These are phyloP conservation scores for Theileria luwenshuni DNA, from an alignment of 169 alveolate species.

Conservation along the genomic window DNA sequence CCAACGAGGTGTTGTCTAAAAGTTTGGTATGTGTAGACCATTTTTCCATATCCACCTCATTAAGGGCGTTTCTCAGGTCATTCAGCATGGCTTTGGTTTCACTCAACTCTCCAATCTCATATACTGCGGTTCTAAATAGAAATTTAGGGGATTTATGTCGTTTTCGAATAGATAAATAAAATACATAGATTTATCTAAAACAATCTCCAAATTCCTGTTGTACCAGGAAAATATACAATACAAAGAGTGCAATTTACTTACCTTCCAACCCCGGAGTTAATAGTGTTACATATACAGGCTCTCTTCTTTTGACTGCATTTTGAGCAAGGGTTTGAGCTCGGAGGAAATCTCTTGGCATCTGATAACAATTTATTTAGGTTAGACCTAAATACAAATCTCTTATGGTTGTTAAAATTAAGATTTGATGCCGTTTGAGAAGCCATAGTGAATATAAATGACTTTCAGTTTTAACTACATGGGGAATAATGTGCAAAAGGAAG, in stretches of 20 bases:
- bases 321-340: conserved; percentile 68
- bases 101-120: conserved; percentile 67
- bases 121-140: conserved; percentile 46
- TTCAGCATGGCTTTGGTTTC: conserved; percentile 66
- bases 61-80: conserved; percentile 68
- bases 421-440: conserved; percentile 14
- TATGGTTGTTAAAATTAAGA: conserved; percentile 43
- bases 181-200: too few relatives aligned
- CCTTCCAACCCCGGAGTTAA: conserved; percentile 70
- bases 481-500: conserved; percentile 32
- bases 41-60: conserved; percentile 67
- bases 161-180: too few relatives aligned
- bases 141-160: too few relatives aligned
- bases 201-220: too few relatives aligned
- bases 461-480: not conserved
- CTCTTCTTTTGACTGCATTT: conserved; percentile 65
- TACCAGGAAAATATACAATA: not conserved
- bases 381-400: conserved; percentile 59
- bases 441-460: conserved; percentile 14
- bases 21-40: conserved; percentile 72
- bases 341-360: conserved; percentile 56
- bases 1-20: conserved; percentile 62
- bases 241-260: not conserved
- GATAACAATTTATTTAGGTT: conserved; percentile 49
- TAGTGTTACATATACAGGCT: conserved; percentile 66